Base-by-base conservation (phyloP, 768 basidiomycete species). In the Mycena leptocephala region DNA sequence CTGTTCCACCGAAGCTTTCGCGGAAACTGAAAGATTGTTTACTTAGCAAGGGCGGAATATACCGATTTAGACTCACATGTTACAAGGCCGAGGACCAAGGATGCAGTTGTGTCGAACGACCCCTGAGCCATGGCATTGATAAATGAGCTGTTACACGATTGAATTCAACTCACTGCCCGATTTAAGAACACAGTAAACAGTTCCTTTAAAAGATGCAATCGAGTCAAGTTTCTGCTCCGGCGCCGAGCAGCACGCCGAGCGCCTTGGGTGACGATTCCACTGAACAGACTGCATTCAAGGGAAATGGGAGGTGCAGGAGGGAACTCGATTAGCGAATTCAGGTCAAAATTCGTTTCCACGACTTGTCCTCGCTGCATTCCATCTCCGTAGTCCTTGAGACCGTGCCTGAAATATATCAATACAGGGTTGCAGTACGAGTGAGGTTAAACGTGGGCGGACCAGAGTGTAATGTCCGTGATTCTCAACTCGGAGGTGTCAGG, bases 101-200 rank as follows among this genome's bases (percentile, higher is more conserved):
- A 81, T 1, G 80, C 78, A 8, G 80, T 72, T 0, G 82, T 83
- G 61, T 83, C 83, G 59, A 83, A 83, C 1, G 83, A 82, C n/a
- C 81, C 70, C 83, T 83, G 58, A 16, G 20, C 13, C 28, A 63
- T 20, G 2, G n/a, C 2, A 65, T 35, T 7, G 8, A 48, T 39
- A 33, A n/a, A 28, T 39, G n/a, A 59, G 2, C 5, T 28, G 20
- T 18, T 6, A 14, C 7, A 14, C 6, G 18, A 7, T 7, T 6
- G 30, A 35, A 48, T 41, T 3, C 18, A 13, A 74, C 79, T 69
- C 48, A 82, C 83, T 4, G 78, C 81, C 3, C 83, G 81, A 73
- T 83, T 83, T 7, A 83, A 63, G 59, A 83, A 83, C 0, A 82
- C 79, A 59, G 81, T 80, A 67, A 82, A 83, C 14, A 83, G 61